Percentiles rank a stretch among this genome's conserved stretches.
Evolutionary conservation across 225 moss, liverwort and hornwort species (phyloP).

Genomic region (Pseudoscleropodium purum): DNA sequence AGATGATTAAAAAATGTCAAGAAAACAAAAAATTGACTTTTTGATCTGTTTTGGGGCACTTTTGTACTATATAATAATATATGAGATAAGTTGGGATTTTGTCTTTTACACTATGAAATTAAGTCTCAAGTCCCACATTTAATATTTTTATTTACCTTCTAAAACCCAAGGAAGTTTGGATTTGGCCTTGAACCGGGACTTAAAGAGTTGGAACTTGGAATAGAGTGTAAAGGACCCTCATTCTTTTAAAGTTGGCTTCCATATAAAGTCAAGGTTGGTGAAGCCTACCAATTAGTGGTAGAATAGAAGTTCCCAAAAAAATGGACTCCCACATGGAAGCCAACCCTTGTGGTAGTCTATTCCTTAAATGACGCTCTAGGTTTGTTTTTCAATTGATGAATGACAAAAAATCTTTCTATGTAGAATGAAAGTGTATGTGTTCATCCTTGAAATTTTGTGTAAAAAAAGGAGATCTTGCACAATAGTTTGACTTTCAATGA

Average conservation of each 20-base stretch:
- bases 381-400: too few species aligned
- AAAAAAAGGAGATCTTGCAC: too few species aligned
- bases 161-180: neutral
- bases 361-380: too few species aligned
- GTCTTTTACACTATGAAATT: neutral
- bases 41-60: neutral
- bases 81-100: neutral
- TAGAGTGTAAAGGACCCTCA: accelerated
- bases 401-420: too few species aligned
- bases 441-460: too few species aligned
- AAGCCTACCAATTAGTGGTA: neutral
- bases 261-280: accelerated
- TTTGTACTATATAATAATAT: neutral
- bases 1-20: neutral
- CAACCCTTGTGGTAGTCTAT: too few species aligned
- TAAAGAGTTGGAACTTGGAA: neutral
- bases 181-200: accelerated
- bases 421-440: too few species aligned
- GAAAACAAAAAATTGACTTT: neutral
- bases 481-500: too few species aligned
- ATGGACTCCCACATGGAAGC: too few species aligned
- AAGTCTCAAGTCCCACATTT: neutral
- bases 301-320: too few species aligned
- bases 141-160: neutral
- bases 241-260: neutral